Conservation (phyloP, 139 green algal genomes). For the Asterochloris erici region DNA sequence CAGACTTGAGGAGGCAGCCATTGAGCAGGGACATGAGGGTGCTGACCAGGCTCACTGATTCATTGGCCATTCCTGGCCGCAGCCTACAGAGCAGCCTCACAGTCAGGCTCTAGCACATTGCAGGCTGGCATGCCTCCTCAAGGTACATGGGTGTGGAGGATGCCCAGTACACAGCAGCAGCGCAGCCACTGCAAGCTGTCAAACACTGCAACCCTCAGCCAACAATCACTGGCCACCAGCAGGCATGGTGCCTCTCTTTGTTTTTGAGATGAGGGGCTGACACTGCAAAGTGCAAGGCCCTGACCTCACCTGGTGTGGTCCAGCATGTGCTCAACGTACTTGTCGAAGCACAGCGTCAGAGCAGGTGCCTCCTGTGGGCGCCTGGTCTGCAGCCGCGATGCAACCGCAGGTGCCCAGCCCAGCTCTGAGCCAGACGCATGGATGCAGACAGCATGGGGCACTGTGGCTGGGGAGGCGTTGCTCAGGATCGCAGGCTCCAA, state of each 20-base stretch:
- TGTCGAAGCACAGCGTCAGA: constrained; percentile 75
- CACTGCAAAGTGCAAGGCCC: no score
- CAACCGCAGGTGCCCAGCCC: constrained; percentile 82
- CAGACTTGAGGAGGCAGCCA: constrained; percentile 44
- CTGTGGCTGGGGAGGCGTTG: constrained; percentile 93
- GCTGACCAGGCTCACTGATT: constrained; percentile 74
- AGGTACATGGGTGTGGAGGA: no score
- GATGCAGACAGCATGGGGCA: constrained; percentile 92
- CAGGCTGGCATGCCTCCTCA: no score
- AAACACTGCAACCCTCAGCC: no score
- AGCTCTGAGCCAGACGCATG: constrained; percentile 90
- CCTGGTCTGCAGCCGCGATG: constrained; percentile 74
- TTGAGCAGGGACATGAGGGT: constrained; percentile 82
- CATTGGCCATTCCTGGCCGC: constrained; percentile 81
- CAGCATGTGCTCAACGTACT: constrained; percentile 75
- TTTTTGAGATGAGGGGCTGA: no score
- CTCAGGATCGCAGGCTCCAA: constrained; percentile 94
- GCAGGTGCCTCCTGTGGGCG: constrained; percentile 44
- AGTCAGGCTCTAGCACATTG: not conserved
- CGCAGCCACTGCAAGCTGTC: no score
- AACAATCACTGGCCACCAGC: no score
- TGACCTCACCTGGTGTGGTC: constrained; percentile 49
- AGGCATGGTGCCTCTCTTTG: no score
- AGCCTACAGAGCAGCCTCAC: constrained; percentile 31
- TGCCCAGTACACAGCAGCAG: no score